phyloP scores from a whole-genome alignment of 768 basidiomycete genomes.

The Saitozyma sp. region DNA sequence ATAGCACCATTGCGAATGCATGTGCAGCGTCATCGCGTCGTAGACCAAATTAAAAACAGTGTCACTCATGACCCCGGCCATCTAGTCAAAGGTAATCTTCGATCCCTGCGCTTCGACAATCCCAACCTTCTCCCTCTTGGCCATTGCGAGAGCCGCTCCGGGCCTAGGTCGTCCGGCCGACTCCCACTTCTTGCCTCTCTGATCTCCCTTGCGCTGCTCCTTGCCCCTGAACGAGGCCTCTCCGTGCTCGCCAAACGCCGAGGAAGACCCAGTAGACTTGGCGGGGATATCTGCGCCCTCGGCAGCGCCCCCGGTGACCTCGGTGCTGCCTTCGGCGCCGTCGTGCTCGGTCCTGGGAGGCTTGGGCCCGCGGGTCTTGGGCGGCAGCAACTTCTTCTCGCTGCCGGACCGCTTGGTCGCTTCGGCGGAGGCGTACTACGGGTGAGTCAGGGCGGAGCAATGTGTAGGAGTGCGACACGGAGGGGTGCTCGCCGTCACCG shows the following conservation, averaged over 20 bases:
- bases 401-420: constrained; percentile 48
- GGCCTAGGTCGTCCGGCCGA: constrained; percentile 51
- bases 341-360: constrained; percentile 1
- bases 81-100: constrained; percentile 55
- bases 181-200: constrained; percentile 53
- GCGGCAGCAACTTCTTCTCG: background rate
- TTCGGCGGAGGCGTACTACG: constrained; percentile 51
- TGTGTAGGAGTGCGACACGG: background rate
- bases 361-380: background rate
- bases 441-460: background rate
- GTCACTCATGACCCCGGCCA: no score
- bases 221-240: background rate
- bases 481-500: no score
- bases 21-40: no score
- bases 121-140: constrained; percentile 54
- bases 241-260: background rate
- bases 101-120: constrained; percentile 53
- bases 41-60: no score
- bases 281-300: constrained; percentile 9
- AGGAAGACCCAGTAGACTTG: background rate
- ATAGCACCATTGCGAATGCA: no score
- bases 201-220: constrained; percentile 23
- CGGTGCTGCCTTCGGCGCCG: background rate
- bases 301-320: constrained; percentile 8
- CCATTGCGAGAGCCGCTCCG: constrained; percentile 56